These are phyloP conservation scores for Graphilbum sp. DNA, from an alignment of 2,329 filamentous ascomycete genomes.

Conservation along the genomic window DNA sequence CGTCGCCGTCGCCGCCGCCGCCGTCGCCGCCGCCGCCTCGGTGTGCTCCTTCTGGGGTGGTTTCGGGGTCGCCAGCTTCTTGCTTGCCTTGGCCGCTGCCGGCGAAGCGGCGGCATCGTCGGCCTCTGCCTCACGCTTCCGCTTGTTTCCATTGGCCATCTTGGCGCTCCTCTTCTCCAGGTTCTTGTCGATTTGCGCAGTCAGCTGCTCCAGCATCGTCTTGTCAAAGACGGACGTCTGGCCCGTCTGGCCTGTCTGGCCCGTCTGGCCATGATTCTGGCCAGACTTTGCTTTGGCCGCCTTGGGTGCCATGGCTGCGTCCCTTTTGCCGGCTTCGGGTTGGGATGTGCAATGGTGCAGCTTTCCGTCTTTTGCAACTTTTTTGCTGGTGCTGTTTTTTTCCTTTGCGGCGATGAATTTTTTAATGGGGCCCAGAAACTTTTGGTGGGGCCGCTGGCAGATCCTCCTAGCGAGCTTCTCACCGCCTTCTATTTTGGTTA, in stretches of 20 bases:
- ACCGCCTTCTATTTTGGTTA: slow-evolving; percentile 9
- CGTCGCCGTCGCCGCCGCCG: too few relatives aligned
- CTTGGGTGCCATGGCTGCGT: slow-evolving; percentile 10
- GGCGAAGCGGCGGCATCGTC: background rate
- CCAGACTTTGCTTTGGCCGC: slow-evolving; percentile 19
- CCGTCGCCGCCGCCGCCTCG: slow-evolving; percentile 4
- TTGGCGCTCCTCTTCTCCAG: slow-evolving; percentile 22
- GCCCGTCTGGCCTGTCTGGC: slow-evolving; percentile 6
- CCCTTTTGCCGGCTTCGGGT: background rate
- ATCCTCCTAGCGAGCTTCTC: background rate
- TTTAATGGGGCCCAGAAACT: slow-evolving; percentile 3
- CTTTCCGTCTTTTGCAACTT: too few relatives aligned
- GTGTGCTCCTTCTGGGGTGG: slow-evolving; percentile 15
- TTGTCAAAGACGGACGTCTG: slow-evolving; percentile 26
- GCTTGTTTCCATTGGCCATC: slow-evolving; percentile 11
- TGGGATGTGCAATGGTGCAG: too few relatives aligned
- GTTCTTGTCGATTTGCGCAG: slow-evolving; percentile 38
- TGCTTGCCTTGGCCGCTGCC: slow-evolving; percentile 14
- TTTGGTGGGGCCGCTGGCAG: slow-evolving; percentile 3
- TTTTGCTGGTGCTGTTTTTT: too few relatives aligned
- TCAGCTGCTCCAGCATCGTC: slow-evolving; percentile 33
- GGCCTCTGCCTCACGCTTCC: slow-evolving; percentile 5
- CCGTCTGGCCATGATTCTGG: slow-evolving; percentile 13
- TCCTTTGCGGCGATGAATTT: too few relatives aligned
- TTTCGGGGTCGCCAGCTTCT: slow-evolving; percentile 16